Base-by-base conservation (phyloP, 441 rosid species). In the Eruca vesicaria region DNA sequence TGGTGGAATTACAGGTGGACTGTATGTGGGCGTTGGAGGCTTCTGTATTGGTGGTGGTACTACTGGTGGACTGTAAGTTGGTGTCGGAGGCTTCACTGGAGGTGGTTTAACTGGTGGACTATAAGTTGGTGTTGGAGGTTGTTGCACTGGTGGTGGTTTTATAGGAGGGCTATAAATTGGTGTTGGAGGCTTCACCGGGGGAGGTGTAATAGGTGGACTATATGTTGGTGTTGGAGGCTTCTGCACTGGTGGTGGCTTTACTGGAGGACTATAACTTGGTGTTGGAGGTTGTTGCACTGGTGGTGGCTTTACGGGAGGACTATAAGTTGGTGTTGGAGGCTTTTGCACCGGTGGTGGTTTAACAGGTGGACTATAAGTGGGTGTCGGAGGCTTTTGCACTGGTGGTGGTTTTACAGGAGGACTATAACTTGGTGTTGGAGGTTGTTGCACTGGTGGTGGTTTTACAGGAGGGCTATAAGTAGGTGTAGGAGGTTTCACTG, bases 291-390 rank as follows among this genome's bases (percentile, higher is more conserved):
- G 10, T 0, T 43, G 36, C 0, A 65, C 16, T 0, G 69, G 69
- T 32, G 72, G 72, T 68, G 72, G 72, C 4, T 21, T 33, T 9
- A 45, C 0, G 33, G 78, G 73, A 0, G 79, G 79, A 6, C 68
- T 50, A 0, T 75, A 75, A 0, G 3, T 33, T 33, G 74, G 79
- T 2, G 73, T 68, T 1, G 79, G 79, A 61, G 79, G 79, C 0
- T 4, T 28, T 0, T 62, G 64, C 0, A 76, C 1, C 0, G 75
- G 79, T 5, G 75, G 79, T 56, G 75, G 52, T 0, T 20, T 41
- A 0, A 63, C 0, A 0, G 79, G 74, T 0, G 79, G 79, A 29
- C 79, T 68, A 0, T 68, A 68, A 6, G 6, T 52, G 7, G 72
- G 78, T 0, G 66, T 57, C 0, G 79, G 79, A 53, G 79, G 79